phyloP scores from a whole-genome alignment of 768 basidiomycete species.

The Cyclocybe aegerita region DNA sequence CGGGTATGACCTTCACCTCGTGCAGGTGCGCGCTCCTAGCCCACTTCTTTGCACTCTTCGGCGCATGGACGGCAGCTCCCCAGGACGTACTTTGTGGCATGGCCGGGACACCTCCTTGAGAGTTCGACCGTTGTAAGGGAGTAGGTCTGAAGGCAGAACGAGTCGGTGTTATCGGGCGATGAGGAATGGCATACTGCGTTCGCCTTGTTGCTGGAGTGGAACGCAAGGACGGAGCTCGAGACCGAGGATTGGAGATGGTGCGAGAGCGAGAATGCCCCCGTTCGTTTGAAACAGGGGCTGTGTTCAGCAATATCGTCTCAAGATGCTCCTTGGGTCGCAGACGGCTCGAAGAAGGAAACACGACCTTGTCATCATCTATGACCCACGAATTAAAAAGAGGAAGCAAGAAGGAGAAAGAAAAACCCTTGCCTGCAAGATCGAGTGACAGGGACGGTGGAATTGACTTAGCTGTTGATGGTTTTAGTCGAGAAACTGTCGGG shows the following conservation, averaged over 20 bases:
- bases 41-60: slow-evolving; percentile 53
- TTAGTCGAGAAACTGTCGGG: slow-evolving; percentile 8
- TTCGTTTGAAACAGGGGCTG: slow-evolving; percentile 13
- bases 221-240: slow-evolving; percentile 21
- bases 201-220: slow-evolving; percentile 16
- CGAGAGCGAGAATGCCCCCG: slow-evolving; percentile 10
- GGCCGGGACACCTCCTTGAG: slow-evolving; percentile 27
- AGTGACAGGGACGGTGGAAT: slow-evolving; percentile 11
- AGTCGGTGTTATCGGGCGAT: slow-evolving; percentile 28
- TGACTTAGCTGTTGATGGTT: slow-evolving; percentile 8
- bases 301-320: slow-evolving; percentile 20
- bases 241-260: slow-evolving; percentile 22
- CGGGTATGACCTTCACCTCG: slow-evolving; percentile 39
- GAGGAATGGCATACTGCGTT: slow-evolving; percentile 10
- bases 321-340: slow-evolving; percentile 15
- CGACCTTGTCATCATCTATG: slow-evolving; percentile 7
- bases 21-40: slow-evolving; percentile 71
- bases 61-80: slow-evolving; percentile 29
- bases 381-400: not conserved
- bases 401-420: not conserved
- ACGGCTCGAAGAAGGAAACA: slow-evolving; percentile 17
- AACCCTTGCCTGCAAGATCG: slow-evolving; percentile 2
- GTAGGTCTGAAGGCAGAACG: slow-evolving; percentile 29
- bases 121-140: slow-evolving; percentile 43
- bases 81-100: slow-evolving; percentile 22